phyloP scores from a whole-genome alignment of 2,329 filamentous ascomycete species.

The Penicillium sclerotiorum region DNA sequence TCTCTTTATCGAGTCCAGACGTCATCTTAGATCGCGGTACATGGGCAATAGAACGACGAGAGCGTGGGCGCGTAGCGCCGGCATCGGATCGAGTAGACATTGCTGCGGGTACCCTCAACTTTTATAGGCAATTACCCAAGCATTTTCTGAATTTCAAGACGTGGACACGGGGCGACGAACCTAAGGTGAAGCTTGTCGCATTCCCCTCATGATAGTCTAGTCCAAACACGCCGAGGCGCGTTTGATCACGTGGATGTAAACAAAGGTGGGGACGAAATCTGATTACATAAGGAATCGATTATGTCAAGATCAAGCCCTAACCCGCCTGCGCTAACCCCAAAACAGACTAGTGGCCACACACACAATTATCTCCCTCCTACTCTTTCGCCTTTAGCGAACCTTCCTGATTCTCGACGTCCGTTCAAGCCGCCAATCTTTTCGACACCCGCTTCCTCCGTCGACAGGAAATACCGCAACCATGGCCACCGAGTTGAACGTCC shows the following conservation, averaged over 20 bases:
- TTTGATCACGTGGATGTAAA: slow-evolving; percentile 42
- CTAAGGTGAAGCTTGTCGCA: slow-evolving; percentile 7
- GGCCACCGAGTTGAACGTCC: slow-evolving; percentile 98
- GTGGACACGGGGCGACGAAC: not conserved
- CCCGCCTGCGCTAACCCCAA: slow-evolving; percentile 35
- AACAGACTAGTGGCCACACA: slow-evolving; percentile 39
- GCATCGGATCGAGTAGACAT: slow-evolving; percentile 42
- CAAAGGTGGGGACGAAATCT: slow-evolving; percentile 39
- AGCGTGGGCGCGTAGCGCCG: slow-evolving; percentile 40
- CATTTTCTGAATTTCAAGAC: slow-evolving; percentile 6
- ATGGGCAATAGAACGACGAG: slow-evolving; percentile 74
- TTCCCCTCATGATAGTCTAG: slow-evolving; percentile 16
- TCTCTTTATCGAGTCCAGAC: slow-evolving; percentile 69
- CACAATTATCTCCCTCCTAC: slow-evolving; percentile 38
- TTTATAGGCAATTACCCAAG: slow-evolving; percentile 11
- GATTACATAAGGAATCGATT: not conserved
- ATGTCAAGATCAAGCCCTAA: slow-evolving; percentile 38
- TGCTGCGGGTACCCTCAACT: slow-evolving; percentile 4
- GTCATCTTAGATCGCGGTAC: slow-evolving; percentile 53
- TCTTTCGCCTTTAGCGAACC: slow-evolving; percentile 32
- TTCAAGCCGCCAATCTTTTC: slow-evolving; percentile 37
- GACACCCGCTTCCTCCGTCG: slow-evolving; percentile 44
- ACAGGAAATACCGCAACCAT: slow-evolving; percentile 65
- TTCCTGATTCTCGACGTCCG: slow-evolving; percentile 46
- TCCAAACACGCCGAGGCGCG: slow-evolving; percentile 29